Evolutionary conservation across 129 eudicot species (phyloP).

Genomic region (Centaurea solstitialis): DNA sequence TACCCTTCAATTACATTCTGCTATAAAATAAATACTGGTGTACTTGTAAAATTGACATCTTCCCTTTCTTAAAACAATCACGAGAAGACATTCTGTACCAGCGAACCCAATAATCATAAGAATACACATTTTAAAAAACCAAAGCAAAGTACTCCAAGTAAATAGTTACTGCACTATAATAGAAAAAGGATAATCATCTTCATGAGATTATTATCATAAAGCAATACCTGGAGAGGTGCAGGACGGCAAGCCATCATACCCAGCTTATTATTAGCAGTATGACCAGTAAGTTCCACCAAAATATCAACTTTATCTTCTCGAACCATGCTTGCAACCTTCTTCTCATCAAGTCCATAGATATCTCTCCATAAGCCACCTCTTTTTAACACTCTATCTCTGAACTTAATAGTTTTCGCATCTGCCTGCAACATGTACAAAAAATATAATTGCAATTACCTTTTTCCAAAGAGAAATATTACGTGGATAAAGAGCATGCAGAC

Average conservation of each 20-base stretch:
- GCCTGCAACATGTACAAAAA: conserved; percentile 57
- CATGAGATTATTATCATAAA: background rate
- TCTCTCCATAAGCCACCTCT: conserved; percentile 93
- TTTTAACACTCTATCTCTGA: conserved; percentile 80
- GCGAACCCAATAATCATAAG: background rate
- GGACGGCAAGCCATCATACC: conserved; percentile 99
- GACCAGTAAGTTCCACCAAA: conserved; percentile 97
- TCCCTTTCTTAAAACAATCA: background rate
- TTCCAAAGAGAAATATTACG: background rate
- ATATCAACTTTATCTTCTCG: conserved; percentile 96
- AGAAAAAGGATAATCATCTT: background rate
- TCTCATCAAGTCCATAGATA: conserved; percentile 93
- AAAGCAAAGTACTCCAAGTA: background rate
- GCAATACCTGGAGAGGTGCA: conserved; percentile 93
- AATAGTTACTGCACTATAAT: background rate
- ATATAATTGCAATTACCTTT: conserved; percentile 13
- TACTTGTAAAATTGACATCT: too few species aligned
- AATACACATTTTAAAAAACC: background rate
- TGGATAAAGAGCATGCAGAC: background rate
- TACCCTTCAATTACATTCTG: too few species aligned
- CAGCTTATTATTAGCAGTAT: conserved; percentile 93
- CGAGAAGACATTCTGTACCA: background rate
- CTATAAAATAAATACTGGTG: too few species aligned
- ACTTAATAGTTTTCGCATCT: conserved; percentile 88
- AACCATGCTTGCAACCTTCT: conserved; percentile 86